A percentile compares a stretch with the other conserved stretches of the same genome.
Evolutionary conservation across 345 rosid genomes (phyloP).

Genomic region (Hirschfeldia incana): DNA sequence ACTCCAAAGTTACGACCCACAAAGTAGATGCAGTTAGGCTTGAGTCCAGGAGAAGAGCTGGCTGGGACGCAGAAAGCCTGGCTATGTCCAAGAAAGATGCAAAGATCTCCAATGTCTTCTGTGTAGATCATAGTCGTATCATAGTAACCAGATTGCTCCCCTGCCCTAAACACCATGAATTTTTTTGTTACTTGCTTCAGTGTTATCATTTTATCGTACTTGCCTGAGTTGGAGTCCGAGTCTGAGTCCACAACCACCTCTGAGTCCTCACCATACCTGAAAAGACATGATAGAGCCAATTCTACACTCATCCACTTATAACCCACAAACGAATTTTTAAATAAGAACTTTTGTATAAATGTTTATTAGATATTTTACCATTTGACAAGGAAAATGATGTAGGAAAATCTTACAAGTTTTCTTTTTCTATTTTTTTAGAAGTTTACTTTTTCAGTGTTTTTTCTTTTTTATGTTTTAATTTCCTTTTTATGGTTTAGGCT

Average conservation of each 20-base stretch:
- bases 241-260: neutral
- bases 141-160: neutral
- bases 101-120: conserved; percentile 24
- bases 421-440: too few relatives aligned
- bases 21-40: conserved; percentile 17
- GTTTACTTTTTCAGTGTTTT: too few relatives aligned
- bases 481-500: too few relatives aligned
- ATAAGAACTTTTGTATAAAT: too few relatives aligned
- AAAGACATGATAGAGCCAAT: neutral
- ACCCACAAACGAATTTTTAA: neutral
- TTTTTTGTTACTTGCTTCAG: neutral
- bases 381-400: too few relatives aligned
- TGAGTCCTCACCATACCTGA: neutral
- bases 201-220: neutral
- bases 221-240: neutral
- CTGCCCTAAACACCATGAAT: conserved; percentile 12
- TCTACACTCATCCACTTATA: neutral
- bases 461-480: too few relatives aligned
- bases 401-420: too few relatives aligned
- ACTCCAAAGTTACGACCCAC: conserved; percentile 4
- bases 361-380: neutral
- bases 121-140: neutral
- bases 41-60: conserved; percentile 20
- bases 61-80: conserved; percentile 16
- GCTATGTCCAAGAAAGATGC: conserved; percentile 18